phyloP scores from a whole-genome alignment of 2,329 filamentous ascomycete species.

The Cordyceps cateniannulata region DNA sequence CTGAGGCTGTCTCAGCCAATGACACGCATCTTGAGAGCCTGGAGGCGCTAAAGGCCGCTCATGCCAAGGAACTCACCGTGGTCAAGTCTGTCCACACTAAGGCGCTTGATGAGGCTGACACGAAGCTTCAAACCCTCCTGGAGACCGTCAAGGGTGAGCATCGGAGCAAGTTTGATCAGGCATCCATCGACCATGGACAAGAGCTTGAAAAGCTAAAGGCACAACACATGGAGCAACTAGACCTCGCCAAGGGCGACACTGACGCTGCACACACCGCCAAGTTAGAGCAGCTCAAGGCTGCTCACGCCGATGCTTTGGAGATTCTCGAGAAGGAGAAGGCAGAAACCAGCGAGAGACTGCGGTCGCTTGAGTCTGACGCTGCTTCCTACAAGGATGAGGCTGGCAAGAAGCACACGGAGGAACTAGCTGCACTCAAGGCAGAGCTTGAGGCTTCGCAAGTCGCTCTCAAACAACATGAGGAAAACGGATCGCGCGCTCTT shows the following conservation, averaged over 20 bases:
- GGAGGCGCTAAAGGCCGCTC: not conserved
- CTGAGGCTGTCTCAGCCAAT: conserved; percentile 13
- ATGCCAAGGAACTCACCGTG: conserved; percentile 21
- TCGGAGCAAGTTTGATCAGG: conserved; percentile 17
- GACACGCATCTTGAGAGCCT: not conserved
- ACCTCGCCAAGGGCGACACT: not conserved
- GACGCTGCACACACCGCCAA: not conserved
- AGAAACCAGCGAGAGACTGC: conserved; percentile 26
- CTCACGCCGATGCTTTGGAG: conserved; percentile 28
- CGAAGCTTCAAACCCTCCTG: conserved; percentile 9
- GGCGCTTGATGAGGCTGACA: conserved; percentile 38
- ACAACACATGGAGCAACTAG: conserved; percentile 4
- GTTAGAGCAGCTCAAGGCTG: not conserved
- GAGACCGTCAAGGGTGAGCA: conserved; percentile 34
- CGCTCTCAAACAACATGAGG: conserved; percentile 41
- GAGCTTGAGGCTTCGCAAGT: conserved; percentile 32
- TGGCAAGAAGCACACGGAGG: conserved; percentile 25
- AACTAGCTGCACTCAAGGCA: conserved; percentile 29
- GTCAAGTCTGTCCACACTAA: conserved; percentile 35
- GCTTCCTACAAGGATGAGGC: conserved; percentile 22
- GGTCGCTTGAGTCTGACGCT: conserved; percentile 17
- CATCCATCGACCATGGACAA: not conserved
- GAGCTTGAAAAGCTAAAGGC: not conserved
- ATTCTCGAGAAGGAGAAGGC: conserved; percentile 19
- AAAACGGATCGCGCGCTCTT: conserved; percentile 36